Evolutionary conservation across 1,139 yeast species (phyloP).

Genomic region (Geotrichum candidum): DNA sequence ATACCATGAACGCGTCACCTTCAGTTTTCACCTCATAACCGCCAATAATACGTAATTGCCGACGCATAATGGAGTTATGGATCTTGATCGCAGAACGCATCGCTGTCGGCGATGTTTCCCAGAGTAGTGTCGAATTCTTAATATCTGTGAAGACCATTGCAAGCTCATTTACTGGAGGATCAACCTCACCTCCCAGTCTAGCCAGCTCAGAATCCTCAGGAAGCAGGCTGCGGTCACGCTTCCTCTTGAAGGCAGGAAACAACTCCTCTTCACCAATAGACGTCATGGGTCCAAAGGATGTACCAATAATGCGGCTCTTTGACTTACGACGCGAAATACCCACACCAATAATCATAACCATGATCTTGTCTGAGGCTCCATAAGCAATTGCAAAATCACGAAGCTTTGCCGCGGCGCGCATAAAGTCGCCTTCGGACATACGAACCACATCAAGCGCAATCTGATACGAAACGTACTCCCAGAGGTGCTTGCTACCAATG

Average conservation of each 20-base stretch:
- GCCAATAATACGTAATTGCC: conserved; percentile 85
- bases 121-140: conserved; percentile 82
- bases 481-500: conserved; percentile 75
- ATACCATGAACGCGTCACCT: conserved; percentile 99
- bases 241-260: conserved; percentile 45
- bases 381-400: conserved; percentile 92
- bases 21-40: conserved; percentile 98
- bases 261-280: conserved; percentile 43
- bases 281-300: conserved; percentile 12
- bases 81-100: conserved; percentile 96
- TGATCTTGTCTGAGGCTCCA: conserved; percentile 78
- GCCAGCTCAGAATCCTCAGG: conserved; percentile 78
- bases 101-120: conserved; percentile 91
- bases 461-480: conserved; percentile 81
- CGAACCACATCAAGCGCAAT: conserved; percentile 87
- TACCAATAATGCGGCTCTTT: conserved; percentile 29
- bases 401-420: conserved; percentile 87
- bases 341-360: conserved; percentile 75
- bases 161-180: conserved; percentile 89
- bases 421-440: conserved; percentile 78
- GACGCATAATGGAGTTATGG: conserved; percentile 90
- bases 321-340: conserved; percentile 35
- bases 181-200: conserved; percentile 83
- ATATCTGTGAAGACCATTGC: conserved; percentile 98
- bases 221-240: conserved; percentile 45